These are phyloP conservation scores for Boehmeria nivea DNA, from an alignment of 306 rosid genomes.

Conservation along the genomic window DNA sequence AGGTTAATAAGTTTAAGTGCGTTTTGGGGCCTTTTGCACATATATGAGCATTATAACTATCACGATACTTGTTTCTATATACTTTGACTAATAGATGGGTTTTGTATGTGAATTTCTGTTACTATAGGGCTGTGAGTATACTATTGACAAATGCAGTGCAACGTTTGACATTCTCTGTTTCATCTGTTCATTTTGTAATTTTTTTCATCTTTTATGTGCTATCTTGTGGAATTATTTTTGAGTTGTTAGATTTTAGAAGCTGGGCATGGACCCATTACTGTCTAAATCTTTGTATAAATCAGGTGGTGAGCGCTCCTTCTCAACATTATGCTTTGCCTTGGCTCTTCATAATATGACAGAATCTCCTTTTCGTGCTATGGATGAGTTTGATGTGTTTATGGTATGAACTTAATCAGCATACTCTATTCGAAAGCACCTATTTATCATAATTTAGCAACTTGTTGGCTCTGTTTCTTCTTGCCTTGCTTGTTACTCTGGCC, in stretches of 20 bases:
- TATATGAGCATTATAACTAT: no score
- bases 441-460: background rate
- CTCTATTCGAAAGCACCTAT: background rate
- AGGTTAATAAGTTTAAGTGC: no score
- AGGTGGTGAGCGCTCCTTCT: constrained; percentile 97
- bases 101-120: background rate
- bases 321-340: constrained; percentile 85
- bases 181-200: background rate
- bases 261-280: background rate
- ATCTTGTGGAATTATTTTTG: background rate
- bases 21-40: no score
- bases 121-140: no score
- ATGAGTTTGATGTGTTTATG: constrained; percentile 97
- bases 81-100: no score
- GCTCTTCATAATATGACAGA: constrained; percentile 96
- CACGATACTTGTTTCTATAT: no score
- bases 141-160: no score
- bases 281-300: constrained; percentile 6
- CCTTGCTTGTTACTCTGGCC: no score
- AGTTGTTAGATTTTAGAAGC: background rate
- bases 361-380: constrained; percentile 95
- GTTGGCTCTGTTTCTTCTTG: background rate
- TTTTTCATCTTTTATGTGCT: background rate
- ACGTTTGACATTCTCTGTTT: no score
- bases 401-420: constrained; percentile 26